phyloP scores from a whole-genome alignment of 192 early-diverging fungal genomes.

The Pecoramyces ruminantium region DNA sequence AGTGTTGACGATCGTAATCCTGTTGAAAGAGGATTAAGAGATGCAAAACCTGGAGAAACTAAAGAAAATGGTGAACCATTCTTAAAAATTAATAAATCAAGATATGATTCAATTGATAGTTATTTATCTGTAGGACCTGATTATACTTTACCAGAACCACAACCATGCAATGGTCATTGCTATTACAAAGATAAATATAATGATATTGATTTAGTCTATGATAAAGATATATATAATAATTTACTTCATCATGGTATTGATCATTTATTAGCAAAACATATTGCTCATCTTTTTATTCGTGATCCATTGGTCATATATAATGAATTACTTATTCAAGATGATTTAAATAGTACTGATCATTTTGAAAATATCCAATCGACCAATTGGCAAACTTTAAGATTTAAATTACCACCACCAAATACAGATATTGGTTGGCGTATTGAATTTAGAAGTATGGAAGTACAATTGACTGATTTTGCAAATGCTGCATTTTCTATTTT shows the following conservation, averaged over 20 bases:
- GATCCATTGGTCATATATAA: constrained; percentile 90
- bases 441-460: constrained; percentile 92
- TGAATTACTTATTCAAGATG: constrained; percentile 76
- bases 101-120: constrained; percentile 85
- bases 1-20: constrained; percentile 83
- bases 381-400: constrained; percentile 98
- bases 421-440: constrained; percentile 89
- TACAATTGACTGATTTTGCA: constrained; percentile 91
- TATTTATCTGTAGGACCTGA: constrained; percentile 53
- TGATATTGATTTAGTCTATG: constrained; percentile 69
- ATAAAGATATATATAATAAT: constrained; percentile 56
- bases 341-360: constrained; percentile 72
- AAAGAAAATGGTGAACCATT: not conserved
- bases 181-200: constrained; percentile 75
- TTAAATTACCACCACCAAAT: constrained; percentile 90
- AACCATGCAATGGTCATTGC: constrained; percentile 3
- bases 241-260: constrained; percentile 60
- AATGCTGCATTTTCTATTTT: constrained; percentile 93
- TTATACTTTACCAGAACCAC: constrained; percentile 16
- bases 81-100: constrained; percentile 69
- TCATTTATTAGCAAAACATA: constrained; percentile 71
- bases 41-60: constrained; percentile 2
- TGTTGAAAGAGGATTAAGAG: constrained; percentile 73
- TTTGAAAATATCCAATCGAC: constrained; percentile 99
- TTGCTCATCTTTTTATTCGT: constrained; percentile 93